Evolutionary conservation across 176 grass and related monocot genomes (phyloP).

Genomic region (Paspalum vaginatum): DNA sequence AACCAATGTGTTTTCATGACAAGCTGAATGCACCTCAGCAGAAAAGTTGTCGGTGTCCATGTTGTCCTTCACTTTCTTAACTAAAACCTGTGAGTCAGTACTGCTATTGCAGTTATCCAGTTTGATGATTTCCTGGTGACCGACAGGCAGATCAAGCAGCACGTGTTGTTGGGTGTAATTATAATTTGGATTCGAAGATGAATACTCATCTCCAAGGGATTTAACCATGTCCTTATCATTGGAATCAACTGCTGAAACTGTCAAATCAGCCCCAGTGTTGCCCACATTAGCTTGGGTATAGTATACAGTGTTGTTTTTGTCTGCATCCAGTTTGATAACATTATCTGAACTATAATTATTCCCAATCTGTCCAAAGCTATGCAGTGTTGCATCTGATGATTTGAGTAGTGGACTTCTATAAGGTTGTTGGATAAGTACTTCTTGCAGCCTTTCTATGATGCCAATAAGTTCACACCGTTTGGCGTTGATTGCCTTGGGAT

Average conservation of each 20-base stretch:
- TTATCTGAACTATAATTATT: slow-evolving; percentile 20
- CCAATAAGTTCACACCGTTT: slow-evolving; percentile 31
- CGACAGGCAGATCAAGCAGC: background rate
- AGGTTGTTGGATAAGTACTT: slow-evolving; percentile 24
- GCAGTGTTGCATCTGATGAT: background rate
- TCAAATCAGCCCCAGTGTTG: slow-evolving; percentile 6
- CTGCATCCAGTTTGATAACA: slow-evolving; percentile 31
- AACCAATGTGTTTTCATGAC: slow-evolving; percentile 10
- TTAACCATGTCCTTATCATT: slow-evolving; percentile 27
- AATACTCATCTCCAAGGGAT: slow-evolving; percentile 39
- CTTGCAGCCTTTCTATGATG: slow-evolving; percentile 31
- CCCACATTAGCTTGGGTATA: slow-evolving; percentile 13
- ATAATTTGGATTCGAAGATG: slow-evolving; percentile 18
- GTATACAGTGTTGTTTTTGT: slow-evolving; percentile 5
- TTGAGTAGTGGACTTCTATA: slow-evolving; percentile 28
- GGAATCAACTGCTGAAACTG: slow-evolving; percentile 40
- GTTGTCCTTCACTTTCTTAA: slow-evolving; percentile 12
- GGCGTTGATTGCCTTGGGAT: slow-evolving; percentile 37
- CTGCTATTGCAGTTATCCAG: slow-evolving; percentile 11
- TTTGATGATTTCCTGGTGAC: slow-evolving; percentile 18
- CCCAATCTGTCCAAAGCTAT: slow-evolving; percentile 9
- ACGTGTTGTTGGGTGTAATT: slow-evolving; percentile 7
- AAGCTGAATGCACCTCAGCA: slow-evolving; percentile 35
- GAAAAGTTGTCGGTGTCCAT: slow-evolving; percentile 13
- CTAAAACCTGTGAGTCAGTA: slow-evolving; percentile 33